phyloP scores from a whole-genome alignment of 2,329 filamentous ascomycete genomes.

The Arthrobotrys entomopaga region DNA sequence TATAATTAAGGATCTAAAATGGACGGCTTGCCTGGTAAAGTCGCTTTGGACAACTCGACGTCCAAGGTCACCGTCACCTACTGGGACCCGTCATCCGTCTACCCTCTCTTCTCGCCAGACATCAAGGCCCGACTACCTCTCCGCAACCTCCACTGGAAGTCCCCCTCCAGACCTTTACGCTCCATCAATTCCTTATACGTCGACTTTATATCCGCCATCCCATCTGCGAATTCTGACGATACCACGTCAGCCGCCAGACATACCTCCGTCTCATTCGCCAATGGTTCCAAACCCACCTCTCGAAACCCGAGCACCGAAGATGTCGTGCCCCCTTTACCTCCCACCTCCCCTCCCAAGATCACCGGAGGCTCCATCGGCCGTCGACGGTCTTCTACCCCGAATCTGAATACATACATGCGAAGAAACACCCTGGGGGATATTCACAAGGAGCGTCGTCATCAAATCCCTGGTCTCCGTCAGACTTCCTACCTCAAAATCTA shows the following conservation, averaged over 20 bases:
- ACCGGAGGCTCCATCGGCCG: constrained; percentile 29
- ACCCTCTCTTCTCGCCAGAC: constrained; percentile 80
- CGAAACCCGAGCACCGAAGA: constrained; percentile 62
- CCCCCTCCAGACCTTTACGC: constrained; percentile 85
- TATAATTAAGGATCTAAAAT: background rate
- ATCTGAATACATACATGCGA: constrained; percentile 44
- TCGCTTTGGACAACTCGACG: constrained; percentile 47
- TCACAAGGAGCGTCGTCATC: constrained; percentile 77
- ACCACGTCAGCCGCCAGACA: constrained; percentile 59
- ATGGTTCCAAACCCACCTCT: constrained; percentile 5
- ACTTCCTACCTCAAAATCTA: constrained; percentile 94
- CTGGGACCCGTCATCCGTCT: constrained; percentile 90
- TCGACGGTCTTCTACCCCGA: constrained; percentile 54
- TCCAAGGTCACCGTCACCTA: constrained; percentile 73
- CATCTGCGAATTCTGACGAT: constrained; percentile 61
- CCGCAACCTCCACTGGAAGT: constrained; percentile 96
- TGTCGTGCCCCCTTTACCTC: constrained; percentile 31
- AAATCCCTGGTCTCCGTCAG: constrained; percentile 90
- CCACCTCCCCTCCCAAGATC: constrained; percentile 22
- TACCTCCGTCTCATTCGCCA: constrained; percentile 59
- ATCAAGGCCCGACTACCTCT: constrained; percentile 83
- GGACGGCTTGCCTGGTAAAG: background rate
- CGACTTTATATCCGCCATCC: constrained; percentile 76
- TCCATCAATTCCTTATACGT: constrained; percentile 94
- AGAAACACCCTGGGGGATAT: constrained; percentile 31